Conservation (phyloP, 169 alveolate species). For the Plasmodium sp. region DNA sequence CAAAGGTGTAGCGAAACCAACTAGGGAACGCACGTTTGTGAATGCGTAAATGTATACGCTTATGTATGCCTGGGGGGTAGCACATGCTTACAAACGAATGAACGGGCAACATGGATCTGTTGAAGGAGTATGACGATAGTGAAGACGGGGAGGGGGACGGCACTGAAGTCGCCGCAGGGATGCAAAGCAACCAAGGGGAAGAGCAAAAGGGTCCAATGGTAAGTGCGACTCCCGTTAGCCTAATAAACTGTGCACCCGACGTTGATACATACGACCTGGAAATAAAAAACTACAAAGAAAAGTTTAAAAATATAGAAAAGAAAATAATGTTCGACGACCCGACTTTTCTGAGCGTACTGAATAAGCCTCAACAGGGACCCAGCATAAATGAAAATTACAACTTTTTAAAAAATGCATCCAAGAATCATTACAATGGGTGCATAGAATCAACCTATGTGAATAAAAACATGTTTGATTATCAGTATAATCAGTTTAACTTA, state of each 20-base stretch:
- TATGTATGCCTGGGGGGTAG: background rate
- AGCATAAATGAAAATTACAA: slow-evolving; percentile 66
- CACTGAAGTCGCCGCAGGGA: background rate
- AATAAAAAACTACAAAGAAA: slow-evolving; percentile 73
- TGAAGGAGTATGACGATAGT: slow-evolving; percentile 58
- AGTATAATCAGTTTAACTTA: slow-evolving; percentile 65
- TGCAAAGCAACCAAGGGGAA: background rate
- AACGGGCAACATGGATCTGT: slow-evolving; percentile 43
- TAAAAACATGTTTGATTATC: slow-evolving; percentile 73
- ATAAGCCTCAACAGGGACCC: slow-evolving; percentile 74
- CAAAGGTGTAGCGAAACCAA: background rate
- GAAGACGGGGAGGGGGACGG: slow-evolving; percentile 40
- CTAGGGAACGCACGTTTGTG: background rate
- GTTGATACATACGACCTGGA: slow-evolving; percentile 77
- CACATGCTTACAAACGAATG: background rate
- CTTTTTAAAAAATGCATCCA: slow-evolving; percentile 71
- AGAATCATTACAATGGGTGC: slow-evolving; percentile 66
- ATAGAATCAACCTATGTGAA: slow-evolving; percentile 63
- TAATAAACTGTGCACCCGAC: slow-evolving; percentile 84
- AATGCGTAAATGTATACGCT: background rate
- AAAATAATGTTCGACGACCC: slow-evolving; percentile 66
- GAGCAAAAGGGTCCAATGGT: background rate
- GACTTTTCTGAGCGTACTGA: slow-evolving; percentile 35
- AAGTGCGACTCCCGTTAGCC: slow-evolving; percentile 28
- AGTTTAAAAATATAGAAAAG: slow-evolving; percentile 70